These are phyloP conservation scores for Populus tremula DNA, from an alignment of 345 rosid genomes.

Conservation along the genomic window DNA sequence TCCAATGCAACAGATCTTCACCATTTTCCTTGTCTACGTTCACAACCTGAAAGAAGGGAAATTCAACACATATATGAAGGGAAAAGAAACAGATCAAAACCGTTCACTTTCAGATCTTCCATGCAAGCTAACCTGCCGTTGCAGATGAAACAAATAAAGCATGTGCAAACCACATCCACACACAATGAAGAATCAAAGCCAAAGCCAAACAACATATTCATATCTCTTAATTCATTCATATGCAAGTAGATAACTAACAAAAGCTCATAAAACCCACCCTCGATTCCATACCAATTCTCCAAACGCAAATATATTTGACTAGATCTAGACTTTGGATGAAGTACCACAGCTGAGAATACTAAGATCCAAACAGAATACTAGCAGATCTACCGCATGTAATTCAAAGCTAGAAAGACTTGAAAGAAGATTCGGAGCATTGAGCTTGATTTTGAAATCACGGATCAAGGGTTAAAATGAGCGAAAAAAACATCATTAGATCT, in stretches of 20 bases:
- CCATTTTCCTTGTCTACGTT: slow-evolving; percentile 49
- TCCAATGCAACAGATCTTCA: slow-evolving; percentile 96
- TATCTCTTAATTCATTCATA: no score
- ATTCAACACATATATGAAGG: neutral
- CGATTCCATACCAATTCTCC: neutral
- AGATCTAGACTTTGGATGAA: neutral
- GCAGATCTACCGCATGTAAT: neutral
- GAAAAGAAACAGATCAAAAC: neutral
- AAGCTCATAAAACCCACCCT: no score
- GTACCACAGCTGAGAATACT: neutral
- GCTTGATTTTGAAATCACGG: neutral
- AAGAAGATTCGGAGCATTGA: neutral
- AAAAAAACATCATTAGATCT: neutral
- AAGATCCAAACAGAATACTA: neutral
- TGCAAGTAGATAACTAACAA: no score
- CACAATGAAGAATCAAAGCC: no score
- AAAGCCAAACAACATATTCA: no score
- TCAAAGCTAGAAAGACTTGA: neutral
- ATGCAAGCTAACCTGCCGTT: no score
- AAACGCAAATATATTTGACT: neutral
- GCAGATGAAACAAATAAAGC: no score
- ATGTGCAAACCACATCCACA: no score
- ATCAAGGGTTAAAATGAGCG: neutral
- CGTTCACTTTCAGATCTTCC: no score
- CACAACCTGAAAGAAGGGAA: slow-evolving; percentile 16